Evolutionary conservation across 257 asterid genomes (phyloP).

Genomic region (Solanum corneliomulleri): DNA sequence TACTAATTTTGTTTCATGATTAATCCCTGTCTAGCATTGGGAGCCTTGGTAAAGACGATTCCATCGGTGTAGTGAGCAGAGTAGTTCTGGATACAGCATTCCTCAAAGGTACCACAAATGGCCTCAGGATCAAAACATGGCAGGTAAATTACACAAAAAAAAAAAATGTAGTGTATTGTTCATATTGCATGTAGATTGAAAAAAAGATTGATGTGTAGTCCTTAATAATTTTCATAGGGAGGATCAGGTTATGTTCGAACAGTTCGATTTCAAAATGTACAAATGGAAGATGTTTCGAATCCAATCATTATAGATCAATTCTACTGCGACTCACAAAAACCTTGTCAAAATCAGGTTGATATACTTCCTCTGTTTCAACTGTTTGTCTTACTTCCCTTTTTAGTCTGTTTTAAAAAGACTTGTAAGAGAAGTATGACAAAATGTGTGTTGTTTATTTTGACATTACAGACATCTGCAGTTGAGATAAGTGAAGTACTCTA

Average conservation of each 20-base stretch:
- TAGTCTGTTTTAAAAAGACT: background rate
- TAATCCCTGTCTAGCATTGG: slow-evolving; percentile 53
- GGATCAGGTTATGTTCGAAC: slow-evolving; percentile 73
- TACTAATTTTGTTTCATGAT: background rate
- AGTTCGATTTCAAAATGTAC: slow-evolving; percentile 56
- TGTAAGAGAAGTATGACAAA: background rate
- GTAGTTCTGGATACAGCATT: slow-evolving; percentile 58
- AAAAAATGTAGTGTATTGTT: background rate
- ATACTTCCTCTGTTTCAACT: background rate
- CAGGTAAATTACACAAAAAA: slow-evolving; percentile 33
- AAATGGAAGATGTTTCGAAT: slow-evolving; percentile 68
- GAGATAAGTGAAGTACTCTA: slow-evolving; percentile 54
- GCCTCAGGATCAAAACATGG: slow-evolving; percentile 93
- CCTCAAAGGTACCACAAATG: slow-evolving; percentile 57
- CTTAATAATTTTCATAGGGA: slow-evolving; percentile 31
- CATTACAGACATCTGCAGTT: slow-evolving; percentile 57
- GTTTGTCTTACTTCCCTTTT: background rate
- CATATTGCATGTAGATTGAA: background rate
- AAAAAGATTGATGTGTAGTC: background rate
- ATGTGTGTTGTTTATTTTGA: background rate
- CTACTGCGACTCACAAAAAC: slow-evolving; percentile 75
- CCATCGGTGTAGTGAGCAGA: slow-evolving; percentile 58
- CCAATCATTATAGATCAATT: slow-evolving; percentile 92
- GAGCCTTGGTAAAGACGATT: slow-evolving; percentile 85
- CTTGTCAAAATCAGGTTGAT: slow-evolving; percentile 71